Evolutionary conservation across 176 grass and related monocot species (phyloP).

Genomic region (Poa annua): DNA sequence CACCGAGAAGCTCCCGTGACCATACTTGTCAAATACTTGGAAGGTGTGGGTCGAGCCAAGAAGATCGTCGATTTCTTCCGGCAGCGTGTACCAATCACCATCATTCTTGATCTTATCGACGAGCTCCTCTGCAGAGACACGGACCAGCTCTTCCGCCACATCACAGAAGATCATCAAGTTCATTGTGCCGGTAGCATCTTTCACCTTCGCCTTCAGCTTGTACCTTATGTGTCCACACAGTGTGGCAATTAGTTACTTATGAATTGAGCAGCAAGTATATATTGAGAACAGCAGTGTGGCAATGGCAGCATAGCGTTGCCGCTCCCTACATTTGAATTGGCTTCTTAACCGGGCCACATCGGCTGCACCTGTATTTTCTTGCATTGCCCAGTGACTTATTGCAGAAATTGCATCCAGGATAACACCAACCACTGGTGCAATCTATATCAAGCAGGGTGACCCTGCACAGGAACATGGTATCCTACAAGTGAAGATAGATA

Average conservation of each 20-base stretch:
- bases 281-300: not conserved
- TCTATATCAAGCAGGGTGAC: slow-evolving; percentile 1
- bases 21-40: slow-evolving; percentile 17
- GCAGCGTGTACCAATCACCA: not conserved
- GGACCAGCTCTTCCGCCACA: not conserved
- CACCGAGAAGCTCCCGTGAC: not conserved
- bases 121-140: not conserved
- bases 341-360: slow-evolving; percentile 21
- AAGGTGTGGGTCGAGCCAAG: slow-evolving; percentile 22
- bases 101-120: not conserved
- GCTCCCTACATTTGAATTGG: not conserved
- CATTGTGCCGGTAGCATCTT: slow-evolving; percentile 1
- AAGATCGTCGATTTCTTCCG: not conserved
- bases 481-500: slow-evolving; percentile 5
- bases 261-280: not conserved
- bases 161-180: slow-evolving; percentile 4
- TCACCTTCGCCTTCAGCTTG: slow-evolving; percentile 20
- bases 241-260: not conserved
- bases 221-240: not conserved
- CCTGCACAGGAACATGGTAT: slow-evolving; percentile 26
- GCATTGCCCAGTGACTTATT: not conserved
- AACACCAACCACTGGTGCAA: slow-evolving; percentile 16
- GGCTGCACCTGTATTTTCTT: slow-evolving; percentile 2
- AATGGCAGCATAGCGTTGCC: not conserved
- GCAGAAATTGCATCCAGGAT: not conserved